Base-by-base conservation (phyloP, 495 filamentous ascomycete species). In the Clohesyomyces aquaticus region DNA sequence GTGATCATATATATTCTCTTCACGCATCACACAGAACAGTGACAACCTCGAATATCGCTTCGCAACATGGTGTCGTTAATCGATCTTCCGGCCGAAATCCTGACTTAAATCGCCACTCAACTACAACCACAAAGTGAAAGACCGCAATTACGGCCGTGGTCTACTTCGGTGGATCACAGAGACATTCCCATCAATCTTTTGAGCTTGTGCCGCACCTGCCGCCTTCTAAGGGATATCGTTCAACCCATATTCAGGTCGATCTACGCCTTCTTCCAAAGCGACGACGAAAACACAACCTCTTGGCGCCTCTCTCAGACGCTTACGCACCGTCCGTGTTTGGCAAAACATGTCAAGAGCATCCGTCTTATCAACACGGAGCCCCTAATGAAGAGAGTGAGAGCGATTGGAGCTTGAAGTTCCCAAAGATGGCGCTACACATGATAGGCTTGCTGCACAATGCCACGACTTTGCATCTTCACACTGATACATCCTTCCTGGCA, bases 171-270 rank as follows among this genome's bases (percentile, higher is more conserved):
- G 16, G 16, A 41, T 9, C 35, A 8, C 35, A 41, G 35, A 41
- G 9, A 41, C 16, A 16, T 41, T 16, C 35, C 35, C 35, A 9
- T 41, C 35, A 16, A 41, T 41, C 35, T 41, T 16, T 41, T 41
- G 35, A 8, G 16, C 35, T 41, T 41, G 35, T 41, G 35, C 35
- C 35, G 35, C 16, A 41, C 35, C 35, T 41, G 35, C 35, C 16
- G 35, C 35, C 16, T 41, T 9, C 35, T 41, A 16, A 41, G 35
- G 35, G 35, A 41, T 41, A 41, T 41, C 35, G 35, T 41, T 16
- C 35, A 41, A 41, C 35, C 35, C 16, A 41, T 41, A 41, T 41
- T 41, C 35, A 41, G 35, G 35, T 41, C 35, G 35, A 41, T 41
- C 9, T 16, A 41, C 35, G 35, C 35, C 9, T 8, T 41, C 35